Evolutionary conservation across 768 basidiomycete species (phyloP).

Genomic region (Suillus plorans): DNA sequence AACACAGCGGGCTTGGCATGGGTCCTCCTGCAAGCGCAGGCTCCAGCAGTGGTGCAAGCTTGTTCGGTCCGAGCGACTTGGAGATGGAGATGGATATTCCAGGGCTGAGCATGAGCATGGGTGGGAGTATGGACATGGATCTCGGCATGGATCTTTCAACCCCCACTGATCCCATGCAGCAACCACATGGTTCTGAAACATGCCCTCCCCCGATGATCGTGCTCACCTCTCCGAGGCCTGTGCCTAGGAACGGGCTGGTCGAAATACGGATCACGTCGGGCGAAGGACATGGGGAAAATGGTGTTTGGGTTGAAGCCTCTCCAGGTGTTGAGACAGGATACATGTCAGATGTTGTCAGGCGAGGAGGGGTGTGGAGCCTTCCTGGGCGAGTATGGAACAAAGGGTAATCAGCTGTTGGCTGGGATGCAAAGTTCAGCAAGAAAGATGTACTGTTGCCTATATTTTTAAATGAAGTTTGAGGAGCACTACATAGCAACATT

Average conservation of each 20-base stretch:
- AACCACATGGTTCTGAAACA: slow-evolving; percentile 3
- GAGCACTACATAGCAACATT: not conserved
- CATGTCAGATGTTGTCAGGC: slow-evolving; percentile 69
- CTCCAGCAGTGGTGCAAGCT: slow-evolving; percentile 23
- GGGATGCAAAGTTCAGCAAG: not conserved
- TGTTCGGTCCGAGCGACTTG: slow-evolving; percentile 31
- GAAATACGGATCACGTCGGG: slow-evolving; percentile 66
- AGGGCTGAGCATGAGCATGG: slow-evolving; percentile 35
- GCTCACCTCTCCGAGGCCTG: slow-evolving; percentile 65
- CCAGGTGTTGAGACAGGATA: slow-evolving; percentile 50
- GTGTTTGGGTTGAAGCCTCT: slow-evolving; percentile 23
- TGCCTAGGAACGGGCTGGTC: slow-evolving; percentile 63
- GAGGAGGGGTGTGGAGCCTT: slow-evolving; percentile 70
- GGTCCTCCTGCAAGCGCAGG: slow-evolving; percentile 23
- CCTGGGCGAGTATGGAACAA: slow-evolving; percentile 61
- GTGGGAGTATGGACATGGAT: slow-evolving; percentile 28
- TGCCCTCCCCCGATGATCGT: slow-evolving; percentile 53
- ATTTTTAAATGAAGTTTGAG: not conserved
- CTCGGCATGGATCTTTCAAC: slow-evolving; percentile 25
- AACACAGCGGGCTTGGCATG: slow-evolving; percentile 25
- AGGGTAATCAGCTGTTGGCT: not conserved
- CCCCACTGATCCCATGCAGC: slow-evolving; percentile 10
- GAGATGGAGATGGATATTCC: slow-evolving; percentile 38
- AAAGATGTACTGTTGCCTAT: not conserved
- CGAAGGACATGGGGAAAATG: slow-evolving; percentile 32